Percentiles rank a stretch among this genome's conserved stretches.
Conservation (phyloP, 1,284 basidiomycete genomes). For the Ceratobasidium theobromae region DNA sequence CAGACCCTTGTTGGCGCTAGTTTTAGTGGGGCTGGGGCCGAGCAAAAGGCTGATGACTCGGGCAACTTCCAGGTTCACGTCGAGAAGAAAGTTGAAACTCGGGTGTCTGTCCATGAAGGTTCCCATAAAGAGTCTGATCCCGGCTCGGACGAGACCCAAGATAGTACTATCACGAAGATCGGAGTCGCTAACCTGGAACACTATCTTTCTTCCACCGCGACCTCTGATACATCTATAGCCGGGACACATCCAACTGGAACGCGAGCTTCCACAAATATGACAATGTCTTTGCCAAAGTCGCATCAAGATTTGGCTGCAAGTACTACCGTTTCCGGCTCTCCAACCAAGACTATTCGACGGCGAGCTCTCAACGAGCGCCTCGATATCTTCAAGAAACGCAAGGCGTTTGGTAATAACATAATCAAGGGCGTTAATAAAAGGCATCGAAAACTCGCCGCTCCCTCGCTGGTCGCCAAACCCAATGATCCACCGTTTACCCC, state of each 20-base stretch:
- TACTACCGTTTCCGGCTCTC: neutral
- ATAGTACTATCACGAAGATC: too few species aligned
- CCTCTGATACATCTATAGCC: too few species aligned
- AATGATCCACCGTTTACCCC: conserved; percentile 12
- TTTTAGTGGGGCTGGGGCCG: too few species aligned
- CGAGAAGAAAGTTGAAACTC: too few species aligned
- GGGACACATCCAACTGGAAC: neutral
- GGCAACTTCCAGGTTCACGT: neutral
- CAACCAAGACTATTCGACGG: neutral
- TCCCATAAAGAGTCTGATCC: too few species aligned
- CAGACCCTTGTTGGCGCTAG: conserved; percentile 8
- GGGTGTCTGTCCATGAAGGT: too few species aligned
- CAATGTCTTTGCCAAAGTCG: neutral
- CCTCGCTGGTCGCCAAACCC: neutral
- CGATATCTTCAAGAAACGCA: conserved; percentile 12
- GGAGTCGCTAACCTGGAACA: too few species aligned
- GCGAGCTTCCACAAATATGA: neutral
- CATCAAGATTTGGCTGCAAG: neutral
- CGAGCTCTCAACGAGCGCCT: neutral
- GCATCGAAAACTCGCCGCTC: neutral
- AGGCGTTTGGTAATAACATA: neutral
- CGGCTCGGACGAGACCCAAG: too few species aligned
- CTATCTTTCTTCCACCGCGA: too few species aligned
- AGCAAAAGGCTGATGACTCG: neutral
- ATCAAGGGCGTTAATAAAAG: neutral